phyloP scores from a whole-genome alignment of 1,139 yeast species.

The Lodderomyces oxycetoniae region DNA sequence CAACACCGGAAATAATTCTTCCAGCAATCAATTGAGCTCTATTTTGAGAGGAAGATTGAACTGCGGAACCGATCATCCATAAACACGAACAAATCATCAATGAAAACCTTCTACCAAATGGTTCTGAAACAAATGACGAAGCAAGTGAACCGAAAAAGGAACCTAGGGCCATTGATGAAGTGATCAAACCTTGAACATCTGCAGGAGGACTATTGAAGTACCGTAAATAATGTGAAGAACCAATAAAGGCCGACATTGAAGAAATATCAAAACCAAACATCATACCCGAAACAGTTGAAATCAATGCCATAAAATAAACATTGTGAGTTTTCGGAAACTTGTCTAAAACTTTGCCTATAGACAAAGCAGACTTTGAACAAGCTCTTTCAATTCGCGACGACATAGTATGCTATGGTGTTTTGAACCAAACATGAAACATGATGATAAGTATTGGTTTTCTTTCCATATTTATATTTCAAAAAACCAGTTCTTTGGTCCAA shows the following conservation, averaged over 20 bases:
- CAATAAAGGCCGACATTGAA: conserved; percentile 59
- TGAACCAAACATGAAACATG: too few species aligned
- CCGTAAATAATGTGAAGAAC: conserved; percentile 23
- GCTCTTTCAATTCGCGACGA: too few species aligned
- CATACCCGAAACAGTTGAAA: conserved; percentile 54
- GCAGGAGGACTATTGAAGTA: conserved; percentile 39
- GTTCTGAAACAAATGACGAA: conserved; percentile 50
- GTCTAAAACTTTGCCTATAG: conserved; percentile 30
- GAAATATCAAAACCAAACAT: conserved; percentile 69
- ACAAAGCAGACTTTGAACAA: too few species aligned
- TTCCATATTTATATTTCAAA: too few species aligned
- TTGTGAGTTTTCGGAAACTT: conserved; percentile 40
- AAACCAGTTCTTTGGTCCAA: too few species aligned
- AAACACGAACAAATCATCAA: conserved; percentile 41
- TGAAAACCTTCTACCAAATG: conserved; percentile 56
- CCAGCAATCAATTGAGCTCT: conserved; percentile 52
- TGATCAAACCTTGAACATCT: conserved; percentile 55
- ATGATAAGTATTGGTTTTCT: too few species aligned
- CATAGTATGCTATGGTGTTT: too few species aligned
- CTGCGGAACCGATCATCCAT: conserved; percentile 50
- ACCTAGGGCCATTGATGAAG: conserved; percentile 57
- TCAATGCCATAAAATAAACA: conserved; percentile 39
- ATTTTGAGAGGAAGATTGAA: conserved; percentile 43
- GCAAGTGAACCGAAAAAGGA: conserved; percentile 53
- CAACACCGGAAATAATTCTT: conserved; percentile 61